These are phyloP conservation scores for Nakaseomyces nivariensis DNA, from an alignment of 1,139 yeast genomes.

Conservation along the genomic window DNA sequence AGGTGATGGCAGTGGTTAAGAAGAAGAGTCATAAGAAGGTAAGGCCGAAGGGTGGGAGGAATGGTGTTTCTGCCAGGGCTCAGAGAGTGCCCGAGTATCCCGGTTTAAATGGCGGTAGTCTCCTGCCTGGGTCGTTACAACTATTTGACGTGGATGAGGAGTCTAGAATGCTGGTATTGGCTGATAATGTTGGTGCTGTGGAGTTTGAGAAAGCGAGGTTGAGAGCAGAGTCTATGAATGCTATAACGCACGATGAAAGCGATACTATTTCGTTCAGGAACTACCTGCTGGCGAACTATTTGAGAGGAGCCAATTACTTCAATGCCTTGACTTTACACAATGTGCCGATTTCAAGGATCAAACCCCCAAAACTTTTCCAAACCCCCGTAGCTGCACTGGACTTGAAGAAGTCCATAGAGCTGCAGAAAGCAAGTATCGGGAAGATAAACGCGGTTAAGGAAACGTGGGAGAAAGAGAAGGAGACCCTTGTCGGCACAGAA, in stretches of 20 bases:
- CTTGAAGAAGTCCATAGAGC: background rate
- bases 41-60: background rate
- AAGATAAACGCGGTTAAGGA: background rate
- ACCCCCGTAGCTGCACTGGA: background rate
- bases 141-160: slow-evolving; percentile 3
- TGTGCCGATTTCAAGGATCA: slow-evolving; percentile 16
- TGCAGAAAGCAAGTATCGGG: background rate
- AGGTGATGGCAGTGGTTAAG: slow-evolving; percentile 9
- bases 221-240: slow-evolving; percentile 21
- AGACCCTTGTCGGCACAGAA: background rate
- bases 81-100: background rate
- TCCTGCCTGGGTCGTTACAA: background rate
- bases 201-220: slow-evolving; percentile 16
- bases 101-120: background rate
- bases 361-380: slow-evolving; percentile 15
- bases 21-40: slow-evolving; percentile 10
- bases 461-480: background rate
- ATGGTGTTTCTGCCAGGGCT: background rate
- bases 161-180: background rate
- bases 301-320: slow-evolving; percentile 16
- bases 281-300: slow-evolving; percentile 20
- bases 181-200: background rate
- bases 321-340: slow-evolving; percentile 20
- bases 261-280: slow-evolving; percentile 27
- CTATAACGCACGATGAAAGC: slow-evolving; percentile 25